Base-by-base conservation (phyloP, 768 basidiomycete species). In the Termitomyces sp. region DNA sequence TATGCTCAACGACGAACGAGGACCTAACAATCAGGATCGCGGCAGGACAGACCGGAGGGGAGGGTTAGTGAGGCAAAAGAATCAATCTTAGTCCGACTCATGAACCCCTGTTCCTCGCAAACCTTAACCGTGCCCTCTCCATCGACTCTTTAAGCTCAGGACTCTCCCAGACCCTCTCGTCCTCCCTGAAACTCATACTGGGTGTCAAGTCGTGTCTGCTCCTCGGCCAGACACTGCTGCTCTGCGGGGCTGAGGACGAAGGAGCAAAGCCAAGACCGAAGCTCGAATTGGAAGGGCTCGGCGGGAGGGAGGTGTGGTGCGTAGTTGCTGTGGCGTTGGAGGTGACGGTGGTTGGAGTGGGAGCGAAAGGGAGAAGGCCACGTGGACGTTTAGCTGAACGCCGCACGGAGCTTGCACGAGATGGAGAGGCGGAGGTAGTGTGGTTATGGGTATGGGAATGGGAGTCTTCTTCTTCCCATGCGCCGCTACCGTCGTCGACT, bases 401-500 rank as follows among this genome's bases (percentile, higher is more conserved):
- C 28, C 62, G 66, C 22, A 65, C 54, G 3, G 66, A 76, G 62
- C 59, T 71, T 56, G 60, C 57, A 38, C 67, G 70, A 44, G 64
- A 72, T 20, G 54, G 63, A 49, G 62, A 69, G 56, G 47, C 63
- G 59, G 51, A 63, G 59, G 48, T 11, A 20, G 38, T 16, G 35
- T 13, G 44, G 14, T 5, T 20, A 33, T 35, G 47, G 1, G 28
- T 22, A 14, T 3, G 44, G 16, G 22, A 9, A 18, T 45, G 51
- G 2, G 35, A 28, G 16, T 60, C 78, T 44, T 88, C 86, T 54
- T 91, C 90, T 56, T 86, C 85, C 91, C 91, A 93, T 2, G 75
- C 78, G 8, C 82, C 88, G 7, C 76, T 78, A 2, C 88, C 90
- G 65, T 92, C 90, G 60, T 92, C 91, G 3, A 85, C 81, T 63